phyloP scores from a whole-genome alignment of 2,329 filamentous ascomycete species.

The Colletotrichum simmondsii region DNA sequence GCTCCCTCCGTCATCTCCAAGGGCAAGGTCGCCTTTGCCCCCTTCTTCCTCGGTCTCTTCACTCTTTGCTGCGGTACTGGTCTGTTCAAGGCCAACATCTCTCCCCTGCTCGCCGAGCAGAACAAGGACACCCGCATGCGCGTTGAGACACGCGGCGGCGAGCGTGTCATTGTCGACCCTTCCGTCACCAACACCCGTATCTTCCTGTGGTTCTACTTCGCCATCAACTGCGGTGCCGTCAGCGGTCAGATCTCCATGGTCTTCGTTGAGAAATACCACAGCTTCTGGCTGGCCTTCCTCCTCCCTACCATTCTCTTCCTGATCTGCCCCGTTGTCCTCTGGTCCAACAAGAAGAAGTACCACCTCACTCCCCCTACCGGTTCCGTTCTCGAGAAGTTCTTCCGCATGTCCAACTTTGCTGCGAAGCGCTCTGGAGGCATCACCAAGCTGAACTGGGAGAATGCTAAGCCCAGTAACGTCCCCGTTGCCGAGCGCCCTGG shows the following conservation, averaged over 20 bases:
- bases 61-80: slow-evolving; percentile 73
- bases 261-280: slow-evolving; percentile 80
- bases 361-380: slow-evolving; percentile 73
- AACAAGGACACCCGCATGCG: slow-evolving; percentile 68
- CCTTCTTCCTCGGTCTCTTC: slow-evolving; percentile 74
- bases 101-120: slow-evolving; percentile 77
- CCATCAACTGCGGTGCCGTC: slow-evolving; percentile 74
- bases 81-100: slow-evolving; percentile 85
- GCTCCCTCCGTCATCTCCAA: slow-evolving; percentile 71
- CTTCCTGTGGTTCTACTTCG: slow-evolving; percentile 70
- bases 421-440: slow-evolving; percentile 72
- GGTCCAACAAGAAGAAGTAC: slow-evolving; percentile 71
- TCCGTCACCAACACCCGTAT: slow-evolving; percentile 75
- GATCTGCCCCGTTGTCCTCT: slow-evolving; percentile 69
- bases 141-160: slow-evolving; percentile 66
- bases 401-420: slow-evolving; percentile 68
- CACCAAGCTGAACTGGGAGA: slow-evolving; percentile 75
- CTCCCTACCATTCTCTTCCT: slow-evolving; percentile 75
- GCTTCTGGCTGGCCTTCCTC: slow-evolving; percentile 79
- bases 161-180: slow-evolving; percentile 78
- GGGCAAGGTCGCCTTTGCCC: slow-evolving; percentile 67
- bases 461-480: slow-evolving; percentile 74
- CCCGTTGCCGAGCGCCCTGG: slow-evolving; percentile 64
- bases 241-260: slow-evolving; percentile 73
- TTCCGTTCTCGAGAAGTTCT: slow-evolving; percentile 76